Conservation (phyloP, 2,329 filamentous ascomycete genomes). For the Botrytis squamosa region DNA sequence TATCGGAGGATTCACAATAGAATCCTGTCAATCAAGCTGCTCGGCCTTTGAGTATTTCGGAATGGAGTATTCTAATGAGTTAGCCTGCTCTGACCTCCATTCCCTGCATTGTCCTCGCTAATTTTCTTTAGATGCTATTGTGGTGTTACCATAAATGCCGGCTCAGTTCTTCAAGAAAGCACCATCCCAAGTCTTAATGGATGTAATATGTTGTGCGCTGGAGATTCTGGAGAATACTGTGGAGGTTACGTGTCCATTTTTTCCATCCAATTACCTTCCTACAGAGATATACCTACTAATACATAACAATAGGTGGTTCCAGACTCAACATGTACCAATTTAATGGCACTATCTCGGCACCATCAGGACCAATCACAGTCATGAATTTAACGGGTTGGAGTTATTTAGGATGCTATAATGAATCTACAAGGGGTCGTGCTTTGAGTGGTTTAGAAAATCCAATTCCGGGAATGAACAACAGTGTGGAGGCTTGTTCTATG, state of each 20-base stretch:
- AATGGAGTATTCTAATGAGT: constrained; percentile 33
- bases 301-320: background rate
- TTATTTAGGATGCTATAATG: constrained; percentile 30
- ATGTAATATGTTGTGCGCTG: constrained; percentile 34
- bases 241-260: constrained; percentile 29
- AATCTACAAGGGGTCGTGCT: constrained; percentile 27
- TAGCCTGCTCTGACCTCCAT: too few relatives aligned
- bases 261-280: background rate
- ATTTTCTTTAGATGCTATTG: constrained; percentile 30
- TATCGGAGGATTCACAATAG: constrained; percentile 36
- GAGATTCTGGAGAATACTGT: constrained; percentile 39
- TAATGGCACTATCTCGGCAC: constrained; percentile 10
- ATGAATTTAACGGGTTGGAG: constrained; percentile 22
- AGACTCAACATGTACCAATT: constrained; percentile 24
- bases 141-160: constrained; percentile 29
- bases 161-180: constrained; percentile 16
- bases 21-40: constrained; percentile 37
- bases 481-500: constrained; percentile 33
- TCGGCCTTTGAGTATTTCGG: constrained; percentile 38
- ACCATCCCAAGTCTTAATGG: constrained; percentile 26
- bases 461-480: constrained; percentile 29
- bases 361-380: constrained; percentile 25
- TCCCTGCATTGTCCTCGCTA: background rate
- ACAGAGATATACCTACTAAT: background rate
- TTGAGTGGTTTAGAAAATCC: constrained; percentile 20